A percentile compares a stretch with the other conserved stretches of the same genome.
These are phyloP conservation scores for Colletotrichum incanum DNA, from an alignment of 2,329 filamentous ascomycete species.

Conservation along the genomic window DNA sequence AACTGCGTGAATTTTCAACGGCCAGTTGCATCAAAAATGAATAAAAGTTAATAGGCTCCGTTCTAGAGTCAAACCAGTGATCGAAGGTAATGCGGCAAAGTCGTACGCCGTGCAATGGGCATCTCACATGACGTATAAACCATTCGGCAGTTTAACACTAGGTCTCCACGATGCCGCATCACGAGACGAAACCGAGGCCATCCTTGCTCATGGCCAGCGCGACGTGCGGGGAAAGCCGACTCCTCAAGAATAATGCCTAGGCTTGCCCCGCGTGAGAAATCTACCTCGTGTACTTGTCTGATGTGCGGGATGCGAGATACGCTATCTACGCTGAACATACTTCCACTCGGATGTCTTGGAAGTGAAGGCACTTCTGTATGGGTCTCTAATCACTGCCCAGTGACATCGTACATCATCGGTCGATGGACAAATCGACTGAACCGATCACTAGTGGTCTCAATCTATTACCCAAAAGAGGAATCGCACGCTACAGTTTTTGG, in stretches of 20 bases:
- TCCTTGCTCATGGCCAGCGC: constrained; percentile 14
- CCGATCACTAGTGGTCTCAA: constrained; percentile 4
- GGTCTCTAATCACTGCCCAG: background rate
- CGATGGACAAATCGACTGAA: background rate
- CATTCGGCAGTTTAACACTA: background rate
- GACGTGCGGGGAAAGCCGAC: constrained; percentile 33
- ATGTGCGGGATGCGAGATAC: background rate
- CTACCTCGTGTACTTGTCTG: background rate
- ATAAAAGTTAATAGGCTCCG: background rate
- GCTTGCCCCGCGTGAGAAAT: background rate
- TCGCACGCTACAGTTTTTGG: background rate
- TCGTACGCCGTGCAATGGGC: background rate
- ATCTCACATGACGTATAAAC: constrained; percentile 3
- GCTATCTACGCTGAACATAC: background rate
- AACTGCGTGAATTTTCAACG: background rate
- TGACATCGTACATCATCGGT: background rate
- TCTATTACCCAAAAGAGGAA: constrained; percentile 20
- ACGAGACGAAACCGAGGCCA: background rate
- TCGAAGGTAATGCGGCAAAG: too few species aligned
- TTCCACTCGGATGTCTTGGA: background rate
- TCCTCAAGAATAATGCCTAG: background rate
- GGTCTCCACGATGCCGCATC: background rate
- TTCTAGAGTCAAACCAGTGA: background rate
- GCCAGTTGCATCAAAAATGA: background rate
- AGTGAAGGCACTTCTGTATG: too few species aligned